Evolutionary conservation across 306 rosid genomes (phyloP), one percentile per base, ranked within the genome.

Genomic region (Citrullus mucosospermus): DNA sequence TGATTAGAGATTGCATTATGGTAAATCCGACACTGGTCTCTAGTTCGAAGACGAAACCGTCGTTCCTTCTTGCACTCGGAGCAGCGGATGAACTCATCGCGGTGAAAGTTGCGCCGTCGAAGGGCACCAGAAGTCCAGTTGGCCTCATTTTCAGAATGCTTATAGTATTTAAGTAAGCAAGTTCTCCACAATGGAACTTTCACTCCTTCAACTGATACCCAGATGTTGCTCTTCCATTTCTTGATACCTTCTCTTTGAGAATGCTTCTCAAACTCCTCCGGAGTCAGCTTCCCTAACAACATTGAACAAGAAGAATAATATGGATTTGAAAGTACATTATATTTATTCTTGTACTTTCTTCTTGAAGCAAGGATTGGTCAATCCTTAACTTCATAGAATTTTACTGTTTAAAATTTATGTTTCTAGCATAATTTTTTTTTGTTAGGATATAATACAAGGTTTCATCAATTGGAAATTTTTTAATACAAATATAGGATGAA

Each of bases 231-330:
- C 30, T 82, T 84, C 92, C 90, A 89, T 9, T 73, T 81, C 61
- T 74, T 80, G 4, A 1, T 59, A 8, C 84, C 85, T 39, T 41
- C 69, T 32, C 61, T 58, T 6, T 38, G 53, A 6, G 78, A 76
- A 79, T 89, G 92, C 55, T 79, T 86, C 85, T 86, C 88, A 61
- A 86, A 89, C 6, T 57, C 84, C 9, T 73, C 77, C 0, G 81
- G 88, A 10, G 89, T 81, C 50, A 86, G 13, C 59, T 25, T 56
- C 56, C 30, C 65, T 71, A 71, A 63, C 8, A 63, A 63, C 70
- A 7, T 12, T 25, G 17, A 25, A 59, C 16, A 59, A 6, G 43
- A 62, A 28, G 41, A 61, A 14, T 17, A 62, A 16, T 54, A 54
- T 54, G 8, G 58, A 54, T 54, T 54, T 54, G 2, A 54, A 54